Evolutionary conservation across 2,329 filamentous ascomycete genomes (phyloP), one percentile per base, ranked within the genome.

Genomic region (Pseudocercospora macadamiae): DNA sequence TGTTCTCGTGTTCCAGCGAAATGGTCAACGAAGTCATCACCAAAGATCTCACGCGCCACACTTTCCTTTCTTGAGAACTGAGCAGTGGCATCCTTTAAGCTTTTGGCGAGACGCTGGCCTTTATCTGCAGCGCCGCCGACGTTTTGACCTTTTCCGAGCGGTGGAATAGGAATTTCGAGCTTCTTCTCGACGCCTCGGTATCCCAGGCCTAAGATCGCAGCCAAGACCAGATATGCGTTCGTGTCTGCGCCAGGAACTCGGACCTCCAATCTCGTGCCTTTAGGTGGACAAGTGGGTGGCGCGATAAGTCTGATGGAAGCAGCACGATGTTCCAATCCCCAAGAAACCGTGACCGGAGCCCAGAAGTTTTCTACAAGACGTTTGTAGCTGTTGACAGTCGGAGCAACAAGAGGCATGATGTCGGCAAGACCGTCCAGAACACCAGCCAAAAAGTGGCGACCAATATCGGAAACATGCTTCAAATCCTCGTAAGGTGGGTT

Each of bases 281-380:
- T 91, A 0, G 91, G 82, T 65, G 91, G 93, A 30, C 89, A 84
- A 0, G 90, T 95, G 0, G 95, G 93, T 10, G 93, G 93, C 0
- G 91, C 86, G 66, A 99, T 97, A 30, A 99, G 77, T 16, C 95
- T 86, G 65, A 99, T 89, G 0, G 90, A 96, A 0, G 95, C 93
- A 4, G 92, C 93, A 61, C 95, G 90, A 74, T 99, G 93, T 76
- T 97, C 95, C 4, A 97, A 79, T 0, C 95, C 95, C 95, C 95
- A 99, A 0, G 91, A 96, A 0, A 97, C 95, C 0, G 93, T 97
- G 4, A 99, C 95, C 0, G 95, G 95, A 0, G 95, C 95, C 95
- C 95, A 99, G 77, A 97, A 97, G 78, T 97, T 97, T 80, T 99
- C 95, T 2, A 99, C 95, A 0, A 99, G 83, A 3, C 95, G 88